These are phyloP conservation scores for Cruciata laevipes DNA, from an alignment of 257 asterid species.

Conservation along the genomic window DNA sequence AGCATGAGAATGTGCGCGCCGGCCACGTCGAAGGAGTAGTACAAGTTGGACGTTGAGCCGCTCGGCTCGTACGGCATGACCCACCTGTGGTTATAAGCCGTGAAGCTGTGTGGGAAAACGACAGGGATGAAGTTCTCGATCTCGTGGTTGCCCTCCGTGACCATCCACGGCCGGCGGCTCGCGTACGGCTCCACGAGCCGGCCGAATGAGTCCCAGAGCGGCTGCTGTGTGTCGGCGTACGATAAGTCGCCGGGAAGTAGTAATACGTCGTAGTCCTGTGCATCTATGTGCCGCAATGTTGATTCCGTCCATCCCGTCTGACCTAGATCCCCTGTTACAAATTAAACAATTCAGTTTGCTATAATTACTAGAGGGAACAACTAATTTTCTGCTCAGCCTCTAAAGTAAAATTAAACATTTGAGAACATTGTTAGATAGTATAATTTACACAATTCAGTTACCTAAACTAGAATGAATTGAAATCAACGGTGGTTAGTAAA, in stretches of 20 bases:
- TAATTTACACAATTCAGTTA: too few relatives aligned
- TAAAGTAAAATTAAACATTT: too few relatives aligned
- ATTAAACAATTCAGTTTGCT: not conserved
- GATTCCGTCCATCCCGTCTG: conserved; percentile 83
- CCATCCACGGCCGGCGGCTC: conserved; percentile 82
- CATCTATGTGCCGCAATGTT: conserved; percentile 57
- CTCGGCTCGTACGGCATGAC: conserved; percentile 62
- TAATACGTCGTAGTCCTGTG: conserved; percentile 51
- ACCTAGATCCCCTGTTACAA: conserved; percentile 59
- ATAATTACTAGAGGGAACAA: too few relatives aligned
- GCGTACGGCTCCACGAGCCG: conserved; percentile 69
- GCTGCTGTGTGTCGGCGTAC: conserved; percentile 69
- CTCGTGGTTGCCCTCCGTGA: conserved; percentile 81
- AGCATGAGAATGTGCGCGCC: conserved; percentile 67
- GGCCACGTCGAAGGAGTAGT: conserved; percentile 63
- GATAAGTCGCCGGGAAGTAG: conserved; percentile 81
- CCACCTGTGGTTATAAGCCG: conserved; percentile 77
- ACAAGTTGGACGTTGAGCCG: conserved; percentile 52
- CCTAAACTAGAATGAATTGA: too few relatives aligned
- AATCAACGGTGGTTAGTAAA: too few relatives aligned
- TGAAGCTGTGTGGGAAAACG: conserved; percentile 48
- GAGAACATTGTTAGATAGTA: too few relatives aligned
- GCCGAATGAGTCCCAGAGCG: conserved; percentile 85
- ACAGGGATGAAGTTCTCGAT: conserved; percentile 50
- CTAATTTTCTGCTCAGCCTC: too few relatives aligned